phyloP scores from a whole-genome alignment of 2,329 filamentous ascomycete genomes.

The Cryphonectria carpinicola region DNA sequence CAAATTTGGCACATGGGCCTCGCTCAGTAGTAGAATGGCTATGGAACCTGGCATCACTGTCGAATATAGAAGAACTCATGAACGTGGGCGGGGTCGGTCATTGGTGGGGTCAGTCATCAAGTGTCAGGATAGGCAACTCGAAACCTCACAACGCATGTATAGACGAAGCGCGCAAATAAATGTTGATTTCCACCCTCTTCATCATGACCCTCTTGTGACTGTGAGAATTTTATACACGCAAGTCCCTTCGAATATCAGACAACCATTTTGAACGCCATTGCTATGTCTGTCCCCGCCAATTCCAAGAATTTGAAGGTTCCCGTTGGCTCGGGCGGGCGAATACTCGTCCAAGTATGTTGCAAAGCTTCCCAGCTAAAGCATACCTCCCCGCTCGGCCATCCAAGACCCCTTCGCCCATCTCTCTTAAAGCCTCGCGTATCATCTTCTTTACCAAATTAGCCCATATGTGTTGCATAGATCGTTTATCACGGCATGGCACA shows the following conservation, averaged over 20 bases:
- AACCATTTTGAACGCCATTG: constrained; percentile 37
- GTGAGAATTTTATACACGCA: neutral
- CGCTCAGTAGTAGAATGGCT: neutral
- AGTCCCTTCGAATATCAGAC: neutral
- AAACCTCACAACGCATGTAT: constrained; percentile 4
- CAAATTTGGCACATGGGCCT: neutral
- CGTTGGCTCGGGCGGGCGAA: neutral
- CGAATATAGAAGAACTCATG: neutral
- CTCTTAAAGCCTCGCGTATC: neutral
- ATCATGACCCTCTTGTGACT: neutral
- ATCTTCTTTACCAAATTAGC: neutral
- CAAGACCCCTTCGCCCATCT: neutral
- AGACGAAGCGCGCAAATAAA: constrained; percentile 24
- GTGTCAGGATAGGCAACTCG: neutral
- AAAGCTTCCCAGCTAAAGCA: neutral
- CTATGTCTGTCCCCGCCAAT: constrained; percentile 35
- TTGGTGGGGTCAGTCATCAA: neutral
- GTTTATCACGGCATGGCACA: neutral
- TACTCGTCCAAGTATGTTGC: neutral
- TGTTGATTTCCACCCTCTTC: constrained; percentile 6
- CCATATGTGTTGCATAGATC: neutral
- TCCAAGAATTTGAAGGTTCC: neutral
- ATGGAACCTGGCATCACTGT: neutral
- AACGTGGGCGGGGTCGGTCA: neutral
- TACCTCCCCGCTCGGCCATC: neutral